These are phyloP conservation scores for Debaryomyces psychrophilus DNA, from an alignment of 1,139 yeast species.

Conservation along the genomic window DNA sequence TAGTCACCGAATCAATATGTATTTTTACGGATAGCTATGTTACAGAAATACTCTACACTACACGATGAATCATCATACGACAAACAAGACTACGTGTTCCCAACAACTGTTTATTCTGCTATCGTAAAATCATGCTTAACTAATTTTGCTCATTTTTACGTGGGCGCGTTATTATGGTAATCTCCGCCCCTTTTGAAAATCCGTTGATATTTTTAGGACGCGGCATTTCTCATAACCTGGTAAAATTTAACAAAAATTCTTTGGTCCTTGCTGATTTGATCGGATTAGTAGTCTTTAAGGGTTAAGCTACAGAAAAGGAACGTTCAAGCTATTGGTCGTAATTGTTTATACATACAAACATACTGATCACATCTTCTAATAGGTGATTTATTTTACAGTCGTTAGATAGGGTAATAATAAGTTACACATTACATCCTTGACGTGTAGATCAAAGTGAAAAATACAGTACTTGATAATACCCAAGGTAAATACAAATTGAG, in stretches of 20 bases:
- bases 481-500: background rate
- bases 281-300: background rate
- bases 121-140: slow-evolving; percentile 2
- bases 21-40: background rate
- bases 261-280: slow-evolving; percentile 4
- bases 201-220: background rate
- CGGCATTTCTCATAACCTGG: slow-evolving; percentile 7
- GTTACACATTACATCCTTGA: background rate
- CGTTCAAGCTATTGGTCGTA: background rate
- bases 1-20: background rate
- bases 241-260: slow-evolving; percentile 4
- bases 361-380: background rate
- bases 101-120: background rate
- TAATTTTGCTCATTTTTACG: background rate
- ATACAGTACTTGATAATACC: background rate
- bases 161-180: slow-evolving; percentile 2
- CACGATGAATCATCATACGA: too few relatives aligned
- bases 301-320: background rate
- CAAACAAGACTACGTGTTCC: background rate
- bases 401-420: background rate
- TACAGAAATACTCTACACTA: background rate
- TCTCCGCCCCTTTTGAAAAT: slow-evolving; percentile 5
- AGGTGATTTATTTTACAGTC: background rate
- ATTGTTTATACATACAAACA: background rate
- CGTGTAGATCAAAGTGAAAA: background rate